Conservation (phyloP, 441 rosid species). For the Pelargonium cotyledonis region DNA sequence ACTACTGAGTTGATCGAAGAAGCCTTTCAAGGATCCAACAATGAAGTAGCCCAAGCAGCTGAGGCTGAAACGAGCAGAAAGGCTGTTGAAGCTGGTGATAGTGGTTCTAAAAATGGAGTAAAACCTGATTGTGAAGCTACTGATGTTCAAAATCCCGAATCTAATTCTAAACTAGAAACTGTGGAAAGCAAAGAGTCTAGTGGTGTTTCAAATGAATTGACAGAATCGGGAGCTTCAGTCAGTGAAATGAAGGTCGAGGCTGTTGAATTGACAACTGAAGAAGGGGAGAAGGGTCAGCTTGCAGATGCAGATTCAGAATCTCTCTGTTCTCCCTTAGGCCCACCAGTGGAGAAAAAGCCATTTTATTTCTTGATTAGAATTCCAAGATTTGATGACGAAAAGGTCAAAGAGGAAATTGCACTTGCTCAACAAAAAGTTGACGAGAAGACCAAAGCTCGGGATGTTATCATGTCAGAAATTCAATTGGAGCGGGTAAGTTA, state of each 20-base stretch:
- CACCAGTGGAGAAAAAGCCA: constrained; percentile 4
- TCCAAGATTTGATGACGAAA: constrained; percentile 3
- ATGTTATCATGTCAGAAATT: constrained; percentile 50
- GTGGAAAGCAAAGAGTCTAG: neutral
- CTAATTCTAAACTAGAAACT: neutral
- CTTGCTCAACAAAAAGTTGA: neutral
- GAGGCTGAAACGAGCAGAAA: no score
- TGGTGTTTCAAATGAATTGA: no score
- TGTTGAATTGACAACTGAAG: neutral
- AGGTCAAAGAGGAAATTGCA: neutral
- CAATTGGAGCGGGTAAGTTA: constrained; percentile 44
- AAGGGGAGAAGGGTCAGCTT: neutral
- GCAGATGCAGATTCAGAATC: neutral
- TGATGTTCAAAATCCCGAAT: no score
- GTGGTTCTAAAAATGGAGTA: no score
- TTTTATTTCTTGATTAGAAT: neutral
- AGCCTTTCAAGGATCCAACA: no score
- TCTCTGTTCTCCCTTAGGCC: constrained; percentile 3
- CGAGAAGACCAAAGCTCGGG: constrained; percentile 35
- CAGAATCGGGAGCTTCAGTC: no score
- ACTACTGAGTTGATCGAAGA: no score
- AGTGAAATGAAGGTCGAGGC: neutral
- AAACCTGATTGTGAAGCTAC: no score
- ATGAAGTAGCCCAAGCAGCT: no score
- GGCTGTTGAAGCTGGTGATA: no score